Evolutionary conservation across 2,329 filamentous ascomycete genomes (phyloP).

Genomic region (Cercospora beticola): DNA sequence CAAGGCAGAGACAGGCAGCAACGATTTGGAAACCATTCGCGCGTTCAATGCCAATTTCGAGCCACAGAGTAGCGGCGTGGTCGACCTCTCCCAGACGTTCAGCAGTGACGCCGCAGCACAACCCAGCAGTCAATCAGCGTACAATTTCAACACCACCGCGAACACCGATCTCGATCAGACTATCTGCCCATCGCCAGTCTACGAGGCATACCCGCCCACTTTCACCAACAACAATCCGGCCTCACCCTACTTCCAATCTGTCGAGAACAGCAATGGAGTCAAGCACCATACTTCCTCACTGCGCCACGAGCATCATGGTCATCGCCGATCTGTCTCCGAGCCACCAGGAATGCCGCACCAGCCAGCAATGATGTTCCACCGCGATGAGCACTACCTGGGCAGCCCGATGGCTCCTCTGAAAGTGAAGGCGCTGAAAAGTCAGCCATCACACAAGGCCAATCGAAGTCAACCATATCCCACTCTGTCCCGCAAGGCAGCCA

Average conservation of each 20-base stretch:
- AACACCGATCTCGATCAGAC: conserved; percentile 18
- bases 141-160: conserved; percentile 5
- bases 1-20: conserved; percentile 12
- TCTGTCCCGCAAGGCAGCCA: neutral
- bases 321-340: conserved; percentile 32
- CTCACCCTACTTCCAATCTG: conserved; percentile 29
- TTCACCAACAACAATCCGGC: conserved; percentile 13
- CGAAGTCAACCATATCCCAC: conserved; percentile 17
- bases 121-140: conserved; percentile 1
- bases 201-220: conserved; percentile 20
- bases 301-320: conserved; percentile 18
- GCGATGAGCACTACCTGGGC: conserved; percentile 28
- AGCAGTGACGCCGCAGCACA: conserved; percentile 17
- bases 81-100: conserved; percentile 20
- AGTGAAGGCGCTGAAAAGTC: conserved; percentile 17
- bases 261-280: conserved; percentile 19
- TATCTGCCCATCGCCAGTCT: conserved; percentile 15
- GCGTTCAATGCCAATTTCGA: conserved; percentile 26
- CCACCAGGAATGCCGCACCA: conserved; percentile 24
- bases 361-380: conserved; percentile 27
- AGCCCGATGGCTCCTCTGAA: conserved; percentile 8
- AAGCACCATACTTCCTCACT: conserved; percentile 16
- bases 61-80: conserved; percentile 6
- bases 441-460: conserved; percentile 18
- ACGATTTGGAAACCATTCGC: conserved; percentile 19